Evolutionary conservation across 441 rosid genomes (phyloP), one percentile per base, ranked within the genome.

Genomic region (Biscutella laevigata): DNA sequence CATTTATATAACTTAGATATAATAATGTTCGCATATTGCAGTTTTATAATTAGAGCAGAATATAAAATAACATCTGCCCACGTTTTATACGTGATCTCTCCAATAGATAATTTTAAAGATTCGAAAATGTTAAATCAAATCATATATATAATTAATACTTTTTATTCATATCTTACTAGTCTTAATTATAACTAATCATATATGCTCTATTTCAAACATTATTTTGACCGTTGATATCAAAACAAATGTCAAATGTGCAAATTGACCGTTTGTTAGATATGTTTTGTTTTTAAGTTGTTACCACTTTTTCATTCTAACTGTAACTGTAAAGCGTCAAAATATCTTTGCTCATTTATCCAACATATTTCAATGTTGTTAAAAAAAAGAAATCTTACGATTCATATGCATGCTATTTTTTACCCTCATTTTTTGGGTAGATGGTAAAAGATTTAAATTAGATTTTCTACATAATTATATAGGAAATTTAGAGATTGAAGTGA

Each of bases 31-130:
- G 16, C 49, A 37, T 22, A 16, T 61, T 61, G 46, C 46, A 22
- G 6, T n/a, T 13, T 53, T 29, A 36, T 29, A 12, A 30, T 12
- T 21, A 15, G 6, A 8, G 22, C 29, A 37, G 20, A 38, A n/a
- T n/a, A 46, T 27, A 24, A 40, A 64, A 29, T 33, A 56, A 57
- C 63, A 34, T 41, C 53, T 41, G 21, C 46, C 40, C 69, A 64
- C 63, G 63, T 49, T 64, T 55, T 56, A 12, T 30, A 38, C 26
- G 37, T 56, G 41, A 62, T 9, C 41, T 28, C 5, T 21, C 43
- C 21, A 7, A 1, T 29, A 20, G 35, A 30, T 49, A 30, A 40
- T 14, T 16, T 15, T 15, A 6, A 6, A 5, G 20, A 28, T n/a
- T 2, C 0, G 6, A n/a, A 10, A 41, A 11, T 5, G 2, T 2